Percentiles rank a stretch among this genome's conserved stretches.
Evolutionary conservation across 140 eudicot species (phyloP).

Genomic region (Anethum foeniculum): DNA sequence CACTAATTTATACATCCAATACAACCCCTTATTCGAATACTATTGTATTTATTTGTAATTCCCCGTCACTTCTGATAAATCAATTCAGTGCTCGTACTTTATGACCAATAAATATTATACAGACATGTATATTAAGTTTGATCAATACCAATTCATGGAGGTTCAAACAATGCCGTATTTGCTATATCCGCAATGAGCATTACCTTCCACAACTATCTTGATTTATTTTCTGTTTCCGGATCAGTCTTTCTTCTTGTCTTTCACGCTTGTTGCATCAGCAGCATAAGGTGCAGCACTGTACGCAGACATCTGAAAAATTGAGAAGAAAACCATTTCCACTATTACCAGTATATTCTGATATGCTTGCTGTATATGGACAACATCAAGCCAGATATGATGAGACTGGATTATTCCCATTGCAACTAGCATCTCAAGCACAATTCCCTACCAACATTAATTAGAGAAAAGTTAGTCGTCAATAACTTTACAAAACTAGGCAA

Average conservation of each 20-base stretch:
- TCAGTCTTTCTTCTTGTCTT: slow-evolving; percentile 72
- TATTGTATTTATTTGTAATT: background rate
- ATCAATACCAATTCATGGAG: background rate
- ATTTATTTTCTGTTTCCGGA: background rate
- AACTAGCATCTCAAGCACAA: slow-evolving; percentile 59
- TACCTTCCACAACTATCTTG: background rate
- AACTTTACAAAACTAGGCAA: background rate
- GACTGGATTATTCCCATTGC: slow-evolving; percentile 59
- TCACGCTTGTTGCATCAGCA: slow-evolving; percentile 21
- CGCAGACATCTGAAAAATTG: slow-evolving; percentile 62
- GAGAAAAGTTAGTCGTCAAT: background rate
- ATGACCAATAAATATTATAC: background rate
- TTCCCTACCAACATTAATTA: slow-evolving; percentile 43
- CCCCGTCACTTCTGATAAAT: background rate
- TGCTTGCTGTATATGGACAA: slow-evolving; percentile 63
- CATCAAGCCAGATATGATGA: slow-evolving; percentile 81
- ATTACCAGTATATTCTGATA: slow-evolving; percentile 63
- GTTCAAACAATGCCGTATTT: background rate
- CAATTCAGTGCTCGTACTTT: background rate
- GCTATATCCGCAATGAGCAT: background rate
- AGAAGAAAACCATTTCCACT: slow-evolving; percentile 84
- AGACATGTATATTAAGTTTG: background rate
- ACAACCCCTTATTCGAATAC: background rate
- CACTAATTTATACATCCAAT: background rate
- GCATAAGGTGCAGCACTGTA: slow-evolving; percentile 76